A percentile compares a stretch with the other conserved stretches of the same genome.
These are phyloP conservation scores for Alectoria sarmentosa DNA, from an alignment of 495 filamentous ascomycete genomes.

Conservation along the genomic window DNA sequence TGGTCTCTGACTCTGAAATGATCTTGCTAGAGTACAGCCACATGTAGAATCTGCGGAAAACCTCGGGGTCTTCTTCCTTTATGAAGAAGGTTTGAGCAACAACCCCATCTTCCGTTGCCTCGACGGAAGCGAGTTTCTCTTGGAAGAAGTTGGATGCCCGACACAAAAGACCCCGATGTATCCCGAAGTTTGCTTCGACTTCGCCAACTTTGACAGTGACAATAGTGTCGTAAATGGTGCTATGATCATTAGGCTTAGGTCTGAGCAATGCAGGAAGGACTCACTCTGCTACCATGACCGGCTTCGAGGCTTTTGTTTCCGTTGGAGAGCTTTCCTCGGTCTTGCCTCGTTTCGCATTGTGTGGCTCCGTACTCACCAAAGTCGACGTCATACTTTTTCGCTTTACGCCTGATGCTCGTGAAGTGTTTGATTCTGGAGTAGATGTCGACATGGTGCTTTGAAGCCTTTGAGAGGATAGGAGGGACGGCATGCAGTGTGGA, in stretches of 20 bases:
- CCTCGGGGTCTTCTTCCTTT: not conserved
- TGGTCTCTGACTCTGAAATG: not conserved
- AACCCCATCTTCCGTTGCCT: not conserved
- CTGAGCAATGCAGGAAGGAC: not conserved
- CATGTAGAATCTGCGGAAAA: conserved; percentile 7
- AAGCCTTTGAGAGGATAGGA: not conserved
- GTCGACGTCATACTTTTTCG: not conserved
- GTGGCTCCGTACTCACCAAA: not conserved
- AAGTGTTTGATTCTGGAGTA: not conserved
- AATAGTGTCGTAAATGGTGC: conserved; percentile 3
- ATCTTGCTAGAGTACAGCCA: conserved; percentile 14
- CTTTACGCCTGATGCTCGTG: not conserved
- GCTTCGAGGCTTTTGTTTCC: not conserved
- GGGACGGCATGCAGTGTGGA: not conserved
- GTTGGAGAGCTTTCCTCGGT: not conserved
- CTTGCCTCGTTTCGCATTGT: not conserved
- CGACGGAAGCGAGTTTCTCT: not conserved
- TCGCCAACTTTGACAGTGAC: conserved; percentile 5
- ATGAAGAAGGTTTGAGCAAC: not conserved
- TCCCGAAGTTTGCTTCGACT: not conserved
- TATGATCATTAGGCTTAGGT: not conserved
- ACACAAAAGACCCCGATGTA: conserved; percentile 5
- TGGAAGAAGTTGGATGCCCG: not conserved
- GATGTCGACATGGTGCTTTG: not conserved
- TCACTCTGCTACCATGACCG: not conserved